Evolutionary conservation across 2,329 filamentous ascomycete genomes (phyloP).

Genomic region (Immersiporthe knoxdaviesiana): DNA sequence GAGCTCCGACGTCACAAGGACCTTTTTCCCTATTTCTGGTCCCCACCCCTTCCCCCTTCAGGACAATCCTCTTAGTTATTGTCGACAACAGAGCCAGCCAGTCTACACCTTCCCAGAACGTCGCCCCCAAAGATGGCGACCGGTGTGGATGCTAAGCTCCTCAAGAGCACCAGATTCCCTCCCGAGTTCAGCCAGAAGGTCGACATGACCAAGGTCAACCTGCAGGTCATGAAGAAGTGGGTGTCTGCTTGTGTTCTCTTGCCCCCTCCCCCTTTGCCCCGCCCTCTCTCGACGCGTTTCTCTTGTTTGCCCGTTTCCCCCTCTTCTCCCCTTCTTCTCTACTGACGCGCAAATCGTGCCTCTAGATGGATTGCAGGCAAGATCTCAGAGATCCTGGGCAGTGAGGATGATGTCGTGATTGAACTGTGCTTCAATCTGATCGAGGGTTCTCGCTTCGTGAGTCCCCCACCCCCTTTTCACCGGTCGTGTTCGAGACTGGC

Average conservation of each 20-base stretch:
- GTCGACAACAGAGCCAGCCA: neutral
- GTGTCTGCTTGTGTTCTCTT: constrained; percentile 37
- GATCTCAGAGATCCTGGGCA: constrained; percentile 85
- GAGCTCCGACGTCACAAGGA: constrained; percentile 29
- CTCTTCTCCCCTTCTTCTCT: neutral
- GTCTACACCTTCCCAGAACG: constrained; percentile 27
- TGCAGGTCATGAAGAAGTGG: constrained; percentile 97
- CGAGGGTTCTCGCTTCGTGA: constrained; percentile 76
- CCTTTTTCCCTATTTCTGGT: neutral
- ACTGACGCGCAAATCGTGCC: constrained; percentile 25
- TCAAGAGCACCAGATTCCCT: constrained; percentile 92
- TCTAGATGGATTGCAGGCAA: constrained; percentile 88
- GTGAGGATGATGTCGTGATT: constrained; percentile 93
- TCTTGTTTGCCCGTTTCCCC: no score
- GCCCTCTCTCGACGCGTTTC: neutral
- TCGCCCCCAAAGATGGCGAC: constrained; percentile 65
- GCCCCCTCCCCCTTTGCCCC: neutral
- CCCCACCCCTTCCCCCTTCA: constrained; percentile 1
- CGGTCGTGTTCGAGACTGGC: neutral
- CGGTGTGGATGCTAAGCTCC: constrained; percentile 83
- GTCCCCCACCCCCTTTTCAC: constrained; percentile 39
- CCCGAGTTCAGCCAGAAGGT: constrained; percentile 93
- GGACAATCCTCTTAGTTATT: neutral
- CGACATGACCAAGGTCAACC: constrained; percentile 95
- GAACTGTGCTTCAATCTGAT: constrained; percentile 75